Conservation (phyloP, 2,329 filamentous ascomycete species). For the Blastomyces parvus region DNA sequence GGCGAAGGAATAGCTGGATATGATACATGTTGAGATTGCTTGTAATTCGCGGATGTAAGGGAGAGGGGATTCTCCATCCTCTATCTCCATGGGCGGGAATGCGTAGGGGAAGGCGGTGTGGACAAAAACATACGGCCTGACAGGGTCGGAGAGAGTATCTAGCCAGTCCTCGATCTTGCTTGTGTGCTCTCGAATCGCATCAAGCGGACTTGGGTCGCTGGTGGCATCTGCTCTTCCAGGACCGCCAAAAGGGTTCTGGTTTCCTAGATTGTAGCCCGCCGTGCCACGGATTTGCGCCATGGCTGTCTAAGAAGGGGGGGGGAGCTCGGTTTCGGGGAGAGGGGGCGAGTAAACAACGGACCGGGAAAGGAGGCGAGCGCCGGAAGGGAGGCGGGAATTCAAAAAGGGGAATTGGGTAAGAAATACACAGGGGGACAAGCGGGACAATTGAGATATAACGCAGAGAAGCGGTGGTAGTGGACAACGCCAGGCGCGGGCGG, state of each 20-base stretch:
- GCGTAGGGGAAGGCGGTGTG: slow-evolving; percentile 9
- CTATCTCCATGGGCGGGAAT: slow-evolving; percentile 2
- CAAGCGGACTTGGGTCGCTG: slow-evolving; percentile 66
- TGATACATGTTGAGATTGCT: not conserved
- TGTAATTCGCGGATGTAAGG: not conserved
- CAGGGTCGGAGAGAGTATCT: slow-evolving; percentile 75
- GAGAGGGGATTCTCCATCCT: too few species aligned
- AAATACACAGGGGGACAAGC: slow-evolving; percentile 9
- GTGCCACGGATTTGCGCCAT: slow-evolving; percentile 53
- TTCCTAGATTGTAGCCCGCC: slow-evolving; percentile 74
- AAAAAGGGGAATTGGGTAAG: slow-evolving; percentile 9
- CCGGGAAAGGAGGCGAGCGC: not conserved
- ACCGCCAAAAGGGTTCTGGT: slow-evolving; percentile 61
- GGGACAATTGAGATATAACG: slow-evolving; percentile 10
- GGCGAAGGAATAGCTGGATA: not conserved
- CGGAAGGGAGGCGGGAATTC: not conserved
- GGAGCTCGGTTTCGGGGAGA: not conserved
- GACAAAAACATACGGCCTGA: slow-evolving; percentile 73
- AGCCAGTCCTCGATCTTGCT: slow-evolving; percentile 96
- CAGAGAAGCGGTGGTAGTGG: slow-evolving; percentile 1
- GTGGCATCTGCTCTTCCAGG: slow-evolving; percentile 50
- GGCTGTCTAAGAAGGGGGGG: slow-evolving; percentile 15
- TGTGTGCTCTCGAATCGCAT: slow-evolving; percentile 85
- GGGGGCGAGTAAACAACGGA: not conserved
- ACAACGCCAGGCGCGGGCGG: not conserved